Evolutionary conservation across 805 yeast genomes (phyloP), one percentile per base, ranked within the genome.

Genomic region (Clavispora asparagi): DNA sequence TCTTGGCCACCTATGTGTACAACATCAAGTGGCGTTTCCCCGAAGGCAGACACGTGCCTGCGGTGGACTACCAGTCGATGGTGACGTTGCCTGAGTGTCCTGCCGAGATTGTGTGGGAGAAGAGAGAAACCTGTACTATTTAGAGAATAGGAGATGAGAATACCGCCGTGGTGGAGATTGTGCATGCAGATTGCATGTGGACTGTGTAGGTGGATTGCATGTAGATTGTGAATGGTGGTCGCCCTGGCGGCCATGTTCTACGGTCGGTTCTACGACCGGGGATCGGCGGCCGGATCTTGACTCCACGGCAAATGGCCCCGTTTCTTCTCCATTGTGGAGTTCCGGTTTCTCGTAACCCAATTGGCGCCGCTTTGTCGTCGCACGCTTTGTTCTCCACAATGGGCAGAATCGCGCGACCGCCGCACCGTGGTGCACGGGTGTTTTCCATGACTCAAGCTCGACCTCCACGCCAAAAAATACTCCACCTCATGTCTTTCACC

Each of bases 51-150:
- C 57, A 62, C 17, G 68, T 83, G 25, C 94, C 95, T 44, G 70
- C 67, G 10, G 81, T 85, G 46, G 96, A 90, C 68, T 89, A 81
- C 68, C 81, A 85, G 54, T 82, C 91, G 43, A 92, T 92, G 99
- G 96, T 92, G 44, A 87, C 96, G 19, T 78, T 92, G 60, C 98
- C 99, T 43, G 63, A 72, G 56, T 81, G 77, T 43, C 96, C 96
- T 41, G 88, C 92, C 33, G 71, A 74, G 46, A 79, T 86, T 35
- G 45, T 47, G 31, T 86, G 90, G 89, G 85, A 82, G 64, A 81
- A 78, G 69, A 82, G 92, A 77, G 68, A 62, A 28, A 61, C 63
- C 28, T 65, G 68, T 52, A 60, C 64, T 39, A 36, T 67, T 39
- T 64, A 55, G 39, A 7, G 17, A 4, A 19, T 19, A 19, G 23